Percentiles rank a stretch among this genome's conserved stretches.
phyloP scores from a whole-genome alignment of 768 basidiomycete genomes.

The Tulasnella sp. region DNA sequence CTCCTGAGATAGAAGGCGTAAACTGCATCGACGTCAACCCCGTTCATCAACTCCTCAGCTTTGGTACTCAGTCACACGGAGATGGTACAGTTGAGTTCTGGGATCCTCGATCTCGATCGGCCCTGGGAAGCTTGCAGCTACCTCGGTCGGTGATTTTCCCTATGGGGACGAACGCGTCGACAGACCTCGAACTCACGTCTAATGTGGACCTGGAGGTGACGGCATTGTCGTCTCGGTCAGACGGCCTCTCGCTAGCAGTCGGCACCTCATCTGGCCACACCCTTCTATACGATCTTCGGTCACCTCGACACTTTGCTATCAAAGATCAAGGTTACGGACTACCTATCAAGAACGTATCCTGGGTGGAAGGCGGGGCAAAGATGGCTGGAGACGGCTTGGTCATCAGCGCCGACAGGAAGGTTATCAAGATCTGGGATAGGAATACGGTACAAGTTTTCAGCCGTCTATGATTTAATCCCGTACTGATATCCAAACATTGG shows the following conservation, averaged over 20 bases:
- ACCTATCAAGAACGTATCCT: slow-evolving; percentile 69
- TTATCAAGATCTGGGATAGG: slow-evolving; percentile 94
- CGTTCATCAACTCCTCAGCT: slow-evolving; percentile 78
- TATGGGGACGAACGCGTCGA: slow-evolving; percentile 29
- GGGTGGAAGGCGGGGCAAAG: slow-evolving; percentile 74
- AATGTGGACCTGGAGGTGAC: slow-evolving; percentile 49
- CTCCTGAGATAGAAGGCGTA: slow-evolving; percentile 60
- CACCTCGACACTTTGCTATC: slow-evolving; percentile 65
- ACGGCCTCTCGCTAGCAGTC: slow-evolving; percentile 87
- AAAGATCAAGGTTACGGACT: slow-evolving; percentile 98
- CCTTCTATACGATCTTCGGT: slow-evolving; percentile 86
- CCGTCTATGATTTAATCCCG: neutral
- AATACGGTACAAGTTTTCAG: slow-evolving; percentile 45
- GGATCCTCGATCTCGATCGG: slow-evolving; percentile 77
- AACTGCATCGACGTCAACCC: slow-evolving; percentile 90
- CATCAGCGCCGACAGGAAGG: slow-evolving; percentile 89
- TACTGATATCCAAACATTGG: slow-evolving; percentile 7
- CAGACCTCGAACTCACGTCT: slow-evolving; percentile 23
- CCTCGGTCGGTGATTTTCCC: slow-evolving; percentile 40
- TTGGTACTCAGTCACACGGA: slow-evolving; percentile 65
- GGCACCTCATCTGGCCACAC: slow-evolving; percentile 95
- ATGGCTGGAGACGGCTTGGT: slow-evolving; percentile 85
- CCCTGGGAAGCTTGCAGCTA: slow-evolving; percentile 57
- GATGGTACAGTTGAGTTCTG: slow-evolving; percentile 86
- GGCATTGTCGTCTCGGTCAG: slow-evolving; percentile 69